Evolutionary conservation across 2,329 filamentous ascomycete genomes (phyloP).

Genomic region (Penicillium sp.): DNA sequence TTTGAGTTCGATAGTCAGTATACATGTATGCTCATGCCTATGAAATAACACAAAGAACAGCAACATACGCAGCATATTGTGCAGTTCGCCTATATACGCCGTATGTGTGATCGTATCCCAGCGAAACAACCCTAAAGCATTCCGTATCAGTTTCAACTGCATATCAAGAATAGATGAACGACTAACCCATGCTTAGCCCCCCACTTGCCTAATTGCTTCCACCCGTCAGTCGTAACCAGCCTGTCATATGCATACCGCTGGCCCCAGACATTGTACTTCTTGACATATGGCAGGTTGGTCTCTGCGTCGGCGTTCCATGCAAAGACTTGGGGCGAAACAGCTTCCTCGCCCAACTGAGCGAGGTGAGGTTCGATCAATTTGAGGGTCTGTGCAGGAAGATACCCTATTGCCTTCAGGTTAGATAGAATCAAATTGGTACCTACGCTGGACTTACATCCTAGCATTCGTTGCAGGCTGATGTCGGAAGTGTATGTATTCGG

Average conservation of each 20-base stretch:
- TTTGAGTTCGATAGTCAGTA: background rate
- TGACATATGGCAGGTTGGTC: constrained; percentile 20
- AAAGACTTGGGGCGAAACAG: background rate
- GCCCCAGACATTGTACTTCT: constrained; percentile 23
- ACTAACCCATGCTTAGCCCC: constrained; percentile 21
- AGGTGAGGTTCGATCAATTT: background rate
- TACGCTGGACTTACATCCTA: background rate
- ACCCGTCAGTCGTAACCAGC: constrained; percentile 20
- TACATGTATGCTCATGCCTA: background rate
- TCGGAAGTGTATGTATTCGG: background rate
- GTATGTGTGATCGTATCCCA: constrained; percentile 21
- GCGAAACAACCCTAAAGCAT: constrained; percentile 16
- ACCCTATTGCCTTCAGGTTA: background rate
- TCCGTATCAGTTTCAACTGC: background rate
- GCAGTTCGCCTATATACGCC: constrained; percentile 19
- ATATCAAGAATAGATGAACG: background rate
- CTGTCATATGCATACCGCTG: constrained; percentile 16
- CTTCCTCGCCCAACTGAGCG: background rate
- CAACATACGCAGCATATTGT: constrained; percentile 22
- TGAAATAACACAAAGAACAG: background rate
- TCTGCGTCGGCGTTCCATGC: constrained; percentile 14
- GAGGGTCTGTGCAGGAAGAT: background rate
- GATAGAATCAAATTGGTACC: background rate
- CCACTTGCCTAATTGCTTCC: constrained; percentile 25
- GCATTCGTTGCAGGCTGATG: background rate